Conservation (phyloP, 1,284 basidiomycete species). For the Abortiporus biennis region DNA sequence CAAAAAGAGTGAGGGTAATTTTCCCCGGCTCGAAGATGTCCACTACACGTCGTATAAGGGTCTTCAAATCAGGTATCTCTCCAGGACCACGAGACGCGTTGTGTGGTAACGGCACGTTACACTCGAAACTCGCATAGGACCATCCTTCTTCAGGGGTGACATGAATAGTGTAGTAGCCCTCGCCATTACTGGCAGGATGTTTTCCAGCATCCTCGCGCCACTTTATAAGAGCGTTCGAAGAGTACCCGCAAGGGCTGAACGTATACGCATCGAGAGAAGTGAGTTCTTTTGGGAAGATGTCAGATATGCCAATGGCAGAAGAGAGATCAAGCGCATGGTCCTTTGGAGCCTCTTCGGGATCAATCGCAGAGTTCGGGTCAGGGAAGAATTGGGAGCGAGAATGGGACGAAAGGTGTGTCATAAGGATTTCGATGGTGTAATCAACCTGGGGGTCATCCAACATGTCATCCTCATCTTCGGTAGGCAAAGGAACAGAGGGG, state of each 20-base stretch:
- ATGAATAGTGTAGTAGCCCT: constrained; percentile 98
- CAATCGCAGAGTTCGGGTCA: constrained; percentile 34
- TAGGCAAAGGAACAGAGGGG: constrained; percentile 21
- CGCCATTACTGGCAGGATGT: constrained; percentile 33
- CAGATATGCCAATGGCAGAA: constrained; percentile 72
- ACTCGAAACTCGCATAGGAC: constrained; percentile 98
- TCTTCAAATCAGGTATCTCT: constrained; percentile 67
- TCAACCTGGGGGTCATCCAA: constrained; percentile 37
- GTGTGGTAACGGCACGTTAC: constrained; percentile 83
- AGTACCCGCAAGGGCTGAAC: constrained; percentile 96
- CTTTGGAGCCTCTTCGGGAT: constrained; percentile 39
- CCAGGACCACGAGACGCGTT: constrained; percentile 15
- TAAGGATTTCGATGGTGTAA: constrained; percentile 97
- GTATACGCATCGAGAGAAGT: constrained; percentile 91
- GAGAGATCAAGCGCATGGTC: constrained; percentile 68
- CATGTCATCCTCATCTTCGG: constrained; percentile 9
- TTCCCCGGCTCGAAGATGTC: constrained; percentile 89
- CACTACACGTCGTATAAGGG: constrained; percentile 84
- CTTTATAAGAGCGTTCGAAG: constrained; percentile 87
- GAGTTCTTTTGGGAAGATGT: constrained; percentile 74
- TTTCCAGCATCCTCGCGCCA: constrained; percentile 34
- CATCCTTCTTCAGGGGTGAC: constrained; percentile 97
- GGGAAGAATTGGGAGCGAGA: constrained; percentile 88
- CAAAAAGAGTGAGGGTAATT: constrained; percentile 88
- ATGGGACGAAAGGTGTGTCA: constrained; percentile 84